phyloP scores from a whole-genome alignment of 371 early-diverging fungal genomes.

The Coemansia sp. region DNA sequence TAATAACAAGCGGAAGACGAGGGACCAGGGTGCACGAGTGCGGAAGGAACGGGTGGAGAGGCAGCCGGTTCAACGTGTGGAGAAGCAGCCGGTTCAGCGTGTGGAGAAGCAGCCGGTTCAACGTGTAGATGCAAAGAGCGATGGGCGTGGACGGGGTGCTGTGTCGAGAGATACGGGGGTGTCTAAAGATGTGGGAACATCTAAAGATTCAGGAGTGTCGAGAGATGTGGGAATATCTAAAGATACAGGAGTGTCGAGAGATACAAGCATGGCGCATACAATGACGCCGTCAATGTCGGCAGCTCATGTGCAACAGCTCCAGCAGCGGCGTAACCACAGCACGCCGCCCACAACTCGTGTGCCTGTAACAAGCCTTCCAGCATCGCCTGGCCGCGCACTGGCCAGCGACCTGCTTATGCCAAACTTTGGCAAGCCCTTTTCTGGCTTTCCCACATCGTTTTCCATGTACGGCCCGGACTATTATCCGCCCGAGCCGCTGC shows the following conservation, averaged over 20 bases:
- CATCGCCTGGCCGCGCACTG: constrained; percentile 24
- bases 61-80: too few species aligned
- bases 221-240: neutral
- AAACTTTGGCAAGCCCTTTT: constrained; percentile 22
- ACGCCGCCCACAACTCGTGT: constrained; percentile 16
- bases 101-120: too few species aligned
- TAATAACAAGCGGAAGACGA: constrained; percentile 24
- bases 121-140: too few species aligned
- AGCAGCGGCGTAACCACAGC: constrained; percentile 25
- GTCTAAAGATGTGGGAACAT: neutral
- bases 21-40: constrained; percentile 1
- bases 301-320: constrained; percentile 1
- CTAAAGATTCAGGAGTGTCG: too few species aligned
- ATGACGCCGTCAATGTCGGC: constrained; percentile 5
- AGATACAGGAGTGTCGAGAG: neutral
- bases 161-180: neutral
- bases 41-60: too few species aligned
- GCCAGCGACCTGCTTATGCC: constrained; percentile 46
- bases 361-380: neutral
- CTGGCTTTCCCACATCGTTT: constrained; percentile 32
- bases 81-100: too few species aligned
- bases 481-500: constrained; percentile 17
- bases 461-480: constrained; percentile 2
- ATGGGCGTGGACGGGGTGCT: too few species aligned
- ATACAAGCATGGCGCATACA: neutral